These are phyloP conservation scores for Fusarium tricinctum DNA, from an alignment of 2,329 filamentous ascomycete species.

Conservation along the genomic window DNA sequence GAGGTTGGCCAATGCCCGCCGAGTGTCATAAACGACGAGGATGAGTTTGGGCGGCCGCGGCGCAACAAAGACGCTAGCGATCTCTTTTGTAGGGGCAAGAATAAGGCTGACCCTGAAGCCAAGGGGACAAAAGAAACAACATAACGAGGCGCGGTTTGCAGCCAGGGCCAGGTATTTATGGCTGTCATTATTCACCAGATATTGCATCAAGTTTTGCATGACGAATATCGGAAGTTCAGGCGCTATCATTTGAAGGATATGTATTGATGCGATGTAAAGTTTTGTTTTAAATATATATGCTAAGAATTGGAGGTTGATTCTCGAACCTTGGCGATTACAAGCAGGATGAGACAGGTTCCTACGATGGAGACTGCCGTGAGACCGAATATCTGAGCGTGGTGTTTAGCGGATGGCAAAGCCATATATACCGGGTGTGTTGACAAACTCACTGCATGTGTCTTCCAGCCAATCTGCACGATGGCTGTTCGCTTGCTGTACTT, in stretches of 20 bases:
- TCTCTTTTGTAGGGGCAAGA: conserved; percentile 71
- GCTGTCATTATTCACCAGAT: conserved; percentile 22
- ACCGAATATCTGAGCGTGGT: conserved; percentile 68
- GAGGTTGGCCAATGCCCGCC: conserved; percentile 75
- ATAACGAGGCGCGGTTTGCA: conserved; percentile 22
- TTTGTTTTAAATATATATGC: conserved; percentile 10
- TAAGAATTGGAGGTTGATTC: conserved; percentile 34
- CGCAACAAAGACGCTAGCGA: conserved; percentile 64
- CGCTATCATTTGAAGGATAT: conserved; percentile 30
- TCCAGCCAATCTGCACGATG: conserved; percentile 93
- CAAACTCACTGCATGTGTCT: conserved; percentile 81
- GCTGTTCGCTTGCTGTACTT: conserved; percentile 84
- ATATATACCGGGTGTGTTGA: not conserved
- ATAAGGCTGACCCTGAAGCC: not conserved
- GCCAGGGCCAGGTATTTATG: conserved; percentile 8
- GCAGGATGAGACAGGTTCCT: conserved; percentile 73
- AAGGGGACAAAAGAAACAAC: conserved; percentile 41
- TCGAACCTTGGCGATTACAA: conserved; percentile 63
- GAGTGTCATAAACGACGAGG: conserved; percentile 29
- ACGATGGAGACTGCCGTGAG: conserved; percentile 74
- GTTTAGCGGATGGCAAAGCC: conserved; percentile 1
- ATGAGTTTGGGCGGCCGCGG: conserved; percentile 29
- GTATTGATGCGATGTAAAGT: conserved; percentile 11
- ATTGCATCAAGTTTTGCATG: conserved; percentile 24
- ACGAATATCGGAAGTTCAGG: conserved; percentile 11